Evolutionary conservation across 805 yeast species (phyloP), one percentile per base, ranked within the genome.

Genomic region (Lachancea dasiensis): DNA sequence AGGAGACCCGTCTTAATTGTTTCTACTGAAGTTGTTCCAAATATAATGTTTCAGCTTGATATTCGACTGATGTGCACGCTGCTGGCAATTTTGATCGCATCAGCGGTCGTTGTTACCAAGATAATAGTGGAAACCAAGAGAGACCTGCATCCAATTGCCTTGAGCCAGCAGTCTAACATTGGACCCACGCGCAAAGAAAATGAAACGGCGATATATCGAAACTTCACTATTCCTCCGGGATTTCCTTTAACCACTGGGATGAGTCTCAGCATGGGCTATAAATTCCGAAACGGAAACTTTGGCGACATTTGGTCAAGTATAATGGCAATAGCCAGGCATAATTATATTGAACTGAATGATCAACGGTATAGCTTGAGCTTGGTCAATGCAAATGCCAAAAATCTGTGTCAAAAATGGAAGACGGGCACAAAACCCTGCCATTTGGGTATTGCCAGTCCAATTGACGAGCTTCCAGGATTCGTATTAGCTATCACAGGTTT

Each of bases 121-220:
- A 22, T 46, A 3, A 37, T 52, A 19, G 41, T 64, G 15, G 56
- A 58, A 11, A 48, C 51, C 3, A 63, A 58, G 25, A 68, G 71
- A 36, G 87, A 81, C 48, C 72, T 79, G 19, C 73, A 73, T 38
- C 75, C 73, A 31, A 60, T 75, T 23, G 80, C 80, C 9, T 60
- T 81, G 22, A 56, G 62, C 25, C 72, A 75, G 48, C 96, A 87
- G 58, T 72, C 94, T 1, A 68, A 77, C 15, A 60, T 81, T 23
- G 73, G 81, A 2, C 62, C 78, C 5, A 79, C 85, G 1, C 67
- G 95, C n/a, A 66, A 70, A 29, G 65, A 68, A 4, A 68, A 72
- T 34, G 95, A 87, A 56, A 74, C 89, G 11, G 89, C 95, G 0
- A 66, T 83, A 8, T 79, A 83, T 58, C 71, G 92, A 45, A 81